Base-by-base conservation (phyloP, 1,284 basidiomycete genomes). In the Leccinum huronense region DNA sequence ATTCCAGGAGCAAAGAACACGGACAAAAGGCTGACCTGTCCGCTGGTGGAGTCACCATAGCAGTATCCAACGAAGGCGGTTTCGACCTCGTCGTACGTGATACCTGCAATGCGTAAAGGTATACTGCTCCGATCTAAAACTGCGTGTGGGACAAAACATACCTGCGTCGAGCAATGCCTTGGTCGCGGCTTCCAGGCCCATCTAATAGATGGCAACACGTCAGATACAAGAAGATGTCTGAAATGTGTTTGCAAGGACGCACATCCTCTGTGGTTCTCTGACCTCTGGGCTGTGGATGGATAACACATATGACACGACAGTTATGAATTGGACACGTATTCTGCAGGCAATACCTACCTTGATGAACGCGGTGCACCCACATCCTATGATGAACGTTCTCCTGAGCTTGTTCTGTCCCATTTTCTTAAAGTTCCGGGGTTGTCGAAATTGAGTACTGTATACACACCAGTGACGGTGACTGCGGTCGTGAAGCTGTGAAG, bases 61-160 rank as follows among this genome's bases (percentile, higher is more conserved):
- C 85, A 87, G 75, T 88, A 93, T 16, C 92, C 93, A n/a, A 90
- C 92, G 67, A 81, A 88, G 0, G 92, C 94, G 38, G 83, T 85
- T 73, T 95, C 82, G 36, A 95, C 77, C 1, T 78, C 78, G 72
- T 95, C 93, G 71, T 95, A 95, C 10, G 86, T 94, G 63, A 95
- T 84, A 36, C 89, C 88, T 89, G 63, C 5, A 55, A 68, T 7
- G 10, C 9, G n/a, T 27, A 31, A 13, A 31, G 30, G 30, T 55
- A 31, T 10, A 31, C 16, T 33, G 30, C 2, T 8, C 54, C 9
- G 30, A 27, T 31, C 27, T 31, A 33, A 27, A 53, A 45, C 42
- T 14, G 7, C 1, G 40, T 14, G 58, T 19, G 16, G 19, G 53
- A 48, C 10, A 8, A 38, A 9, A n/a, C 56, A 42, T 38, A 71